Base-by-base conservation (phyloP, 2,329 filamentous ascomycete genomes). In the Plectosphaerella plurivora region DNA sequence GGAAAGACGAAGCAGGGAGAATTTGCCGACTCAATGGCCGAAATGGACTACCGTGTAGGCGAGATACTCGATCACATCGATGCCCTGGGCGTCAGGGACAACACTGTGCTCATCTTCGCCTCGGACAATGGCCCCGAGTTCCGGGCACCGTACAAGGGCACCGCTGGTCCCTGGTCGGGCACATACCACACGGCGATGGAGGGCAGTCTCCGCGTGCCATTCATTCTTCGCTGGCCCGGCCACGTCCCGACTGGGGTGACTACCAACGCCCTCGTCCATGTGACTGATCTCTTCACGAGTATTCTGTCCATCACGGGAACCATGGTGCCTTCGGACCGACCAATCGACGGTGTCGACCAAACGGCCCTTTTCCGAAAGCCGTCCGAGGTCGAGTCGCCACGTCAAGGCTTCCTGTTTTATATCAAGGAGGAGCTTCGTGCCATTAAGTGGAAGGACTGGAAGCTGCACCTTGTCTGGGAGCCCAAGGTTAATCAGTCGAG, bases 121-220 rank as follows among this genome's bases (percentile, higher is more conserved):
- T 69, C 67, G 0, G 67, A 69, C 54, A 69, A 69, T 10, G 67
- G 67, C 0, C 66, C 67, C 0, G 67, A 69, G 50, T 69, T 69
- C 36, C 52, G 67, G 15, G 53, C 57, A 1, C 66, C 66, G 0
- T 67, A 67, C 45, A 58, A 53, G 0, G 66, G 66, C 1, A 69
- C 66, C 0, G 67, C 66, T 0, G 66, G 67, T 0, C 65, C 65
- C 0, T 69, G 66, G 67, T 59, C 61, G 0, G 67, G 67, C 1
- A 69, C 67, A 0, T 69, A 68, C 16, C 65, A 69, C 22, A 69
- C 65, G 0, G 65, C 67, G 1, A 69, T 69, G 67, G 67, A 69
- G 33, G 65, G 67, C 0, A 68, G 66, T 3, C 45, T 69, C 1
- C 60, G 67, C 3, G 67, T 69, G 0, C 66, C 67, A 0, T 68